phyloP scores from a whole-genome alignment of 768 basidiomycete genomes.

The Boletus insuetus region DNA sequence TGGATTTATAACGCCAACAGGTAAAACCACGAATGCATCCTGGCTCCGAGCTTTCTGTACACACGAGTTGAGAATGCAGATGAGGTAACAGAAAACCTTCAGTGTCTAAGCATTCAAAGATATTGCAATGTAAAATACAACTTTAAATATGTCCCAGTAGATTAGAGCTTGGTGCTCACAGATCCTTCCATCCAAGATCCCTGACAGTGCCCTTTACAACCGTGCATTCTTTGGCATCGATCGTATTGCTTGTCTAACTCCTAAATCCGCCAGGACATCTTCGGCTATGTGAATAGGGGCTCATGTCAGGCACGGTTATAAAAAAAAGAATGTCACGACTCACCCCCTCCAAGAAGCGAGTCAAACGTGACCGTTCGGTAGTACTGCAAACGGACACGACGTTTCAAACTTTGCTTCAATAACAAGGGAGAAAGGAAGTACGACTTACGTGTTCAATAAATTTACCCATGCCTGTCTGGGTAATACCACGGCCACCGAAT shows the following conservation, averaged over 20 bases:
- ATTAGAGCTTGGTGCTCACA: neutral
- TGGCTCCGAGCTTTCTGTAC: too few relatives aligned
- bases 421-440: neutral
- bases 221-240: conserved; percentile 68
- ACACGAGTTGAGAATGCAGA: too few relatives aligned
- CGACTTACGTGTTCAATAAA: conserved; percentile 52
- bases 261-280: conserved; percentile 74
- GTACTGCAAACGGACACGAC: conserved; percentile 24
- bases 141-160: neutral
- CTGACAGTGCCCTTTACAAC: conserved; percentile 40
- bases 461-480: conserved; percentile 68
- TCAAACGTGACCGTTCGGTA: conserved; percentile 34
- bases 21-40: too few relatives aligned
- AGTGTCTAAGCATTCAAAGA: too few relatives aligned
- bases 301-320: neutral
- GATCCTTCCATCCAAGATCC: neutral
- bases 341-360: conserved; percentile 65
- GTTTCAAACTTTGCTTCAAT: neutral
- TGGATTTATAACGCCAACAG: too few relatives aligned
- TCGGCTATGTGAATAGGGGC: conserved; percentile 43
- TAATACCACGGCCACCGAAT: conserved; percentile 85
- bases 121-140: neutral
- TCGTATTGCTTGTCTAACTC: conserved; percentile 77
- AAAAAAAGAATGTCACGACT: conserved; percentile 5
- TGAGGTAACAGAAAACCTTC: too few relatives aligned